Base-by-base conservation (phyloP, 192 early-diverging fungal genomes). In the Rhizophlyctis rosea region DNA sequence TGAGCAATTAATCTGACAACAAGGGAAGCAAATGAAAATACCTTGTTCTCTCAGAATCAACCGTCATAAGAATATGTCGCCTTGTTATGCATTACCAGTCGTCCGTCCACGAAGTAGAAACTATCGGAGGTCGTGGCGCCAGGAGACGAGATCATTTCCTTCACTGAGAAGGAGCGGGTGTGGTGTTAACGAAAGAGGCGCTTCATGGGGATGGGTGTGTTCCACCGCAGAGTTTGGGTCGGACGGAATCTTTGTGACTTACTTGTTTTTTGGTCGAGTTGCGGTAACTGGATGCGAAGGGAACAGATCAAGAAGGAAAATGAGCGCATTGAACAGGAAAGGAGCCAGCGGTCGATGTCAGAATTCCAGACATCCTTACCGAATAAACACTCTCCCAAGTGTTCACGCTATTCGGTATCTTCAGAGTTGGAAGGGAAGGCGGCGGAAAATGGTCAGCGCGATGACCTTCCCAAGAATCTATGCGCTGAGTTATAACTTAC, bases 71-170 rank as follows among this genome's bases (percentile, higher is more conserved):
- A 47, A 50, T 80, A 84, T 44, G 47, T 70, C 1, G 82, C 79
- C 68, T 84, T 84, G 56, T 77, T 75, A 53, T 84, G 82, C 73
- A 83, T 73, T 18, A 84, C 65, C 14, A 84, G 61, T 50, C 63
- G 65, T 31, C 75, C 76, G 59, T 84, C 68, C 11, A 84, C 74
- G 73, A 84, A 84, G 54, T 83, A 84, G 54, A 81, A 84, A 36
- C 76, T 81, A 57, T 84, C 82, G 4, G 77, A 79, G 9, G 70
- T 49, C 18, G 77, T 74, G 35, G 68, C 35, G 24, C 61, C 60
- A 1, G 77, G 77, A 11, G 30, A 60, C 14, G 21, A 49, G 0
- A 83, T 62, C 75, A 84, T 82, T 34, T 84, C 71, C 35, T 70
- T 62, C 14, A 68, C 79, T 81, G 56, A 13, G 23, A 18, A 28